Base-by-base conservation (phyloP, 139 green algal genomes). In the Tetradesmus obliquus region DNA sequence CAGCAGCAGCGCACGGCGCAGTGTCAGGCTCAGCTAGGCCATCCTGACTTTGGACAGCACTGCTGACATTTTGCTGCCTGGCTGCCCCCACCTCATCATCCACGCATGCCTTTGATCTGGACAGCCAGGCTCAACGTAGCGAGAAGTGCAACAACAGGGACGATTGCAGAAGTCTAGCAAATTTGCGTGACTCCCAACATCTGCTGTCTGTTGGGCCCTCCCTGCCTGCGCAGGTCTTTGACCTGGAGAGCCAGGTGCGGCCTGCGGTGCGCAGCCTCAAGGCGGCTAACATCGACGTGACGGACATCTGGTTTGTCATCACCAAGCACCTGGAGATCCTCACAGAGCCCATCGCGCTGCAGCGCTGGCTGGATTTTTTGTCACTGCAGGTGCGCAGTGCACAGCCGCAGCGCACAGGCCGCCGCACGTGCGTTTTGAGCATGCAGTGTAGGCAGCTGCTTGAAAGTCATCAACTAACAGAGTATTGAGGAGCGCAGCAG, bases 291-390 rank as follows among this genome's bases (percentile, higher is more conserved):
- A 55, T 94, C 6, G 86, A 89, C 8, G 69, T 19, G 24, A 20
- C 88, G 82, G 92, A 94, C 55, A 85, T 93, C 19, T 95, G 92
- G 92, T 94, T 94, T 74, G 84, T 94, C 13, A 24, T 90, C 4
- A 91, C 72, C 69, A 94, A 91, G 85, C 84, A 82, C 5, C 82
- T 82, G 51, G 53, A 82, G 22, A 88, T 95, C 54, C 79, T 95
- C 20, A 17, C 3, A 3, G 32, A 92, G 5, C 91, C 92, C 9
- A 87, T 88, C 1, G 53, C 55, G 12, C 89, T 95, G 76, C 89
- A 91, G 62, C 89, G 91, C 3, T 92, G 86, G 87, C 84, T 95
- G 13, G 93, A 94, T 80, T 95, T 95, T 71, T 76, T 94, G 2
- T 22, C 76, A 6, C 85, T 82, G 51, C 92, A 93, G 57, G 32